Conservation (phyloP, 306 rosid species). For the Begonia loranthoides region DNA sequence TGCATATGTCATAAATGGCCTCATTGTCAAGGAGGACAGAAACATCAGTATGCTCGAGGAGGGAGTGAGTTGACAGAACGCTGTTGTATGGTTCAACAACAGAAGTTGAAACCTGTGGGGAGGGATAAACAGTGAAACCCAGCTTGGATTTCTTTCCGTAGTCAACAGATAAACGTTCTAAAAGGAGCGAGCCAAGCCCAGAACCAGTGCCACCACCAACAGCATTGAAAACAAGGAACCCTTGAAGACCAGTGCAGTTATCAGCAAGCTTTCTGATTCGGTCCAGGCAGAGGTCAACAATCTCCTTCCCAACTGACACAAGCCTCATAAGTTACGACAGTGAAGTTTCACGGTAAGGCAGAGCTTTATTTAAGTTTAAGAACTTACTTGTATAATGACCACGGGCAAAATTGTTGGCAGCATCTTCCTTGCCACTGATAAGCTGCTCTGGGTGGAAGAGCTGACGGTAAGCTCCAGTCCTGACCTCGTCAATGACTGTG, state of each 20-base stretch:
- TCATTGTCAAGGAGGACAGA: slow-evolving; percentile 70
- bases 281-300: slow-evolving; percentile 68
- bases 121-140: slow-evolving; percentile 72
- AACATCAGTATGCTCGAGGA: slow-evolving; percentile 69
- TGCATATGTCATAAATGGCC: slow-evolving; percentile 67
- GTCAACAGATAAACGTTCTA: slow-evolving; percentile 69
- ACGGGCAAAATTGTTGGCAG: slow-evolving; percentile 80
- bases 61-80: slow-evolving; percentile 76
- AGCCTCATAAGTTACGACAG: neutral
- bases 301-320: slow-evolving; percentile 66
- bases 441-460: slow-evolving; percentile 76
- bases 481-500: slow-evolving; percentile 67
- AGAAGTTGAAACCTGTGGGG: slow-evolving; percentile 74
- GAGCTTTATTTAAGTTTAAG: neutral
- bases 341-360: too few species aligned
- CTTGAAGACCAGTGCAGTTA: slow-evolving; percentile 82
- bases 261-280: slow-evolving; percentile 72
- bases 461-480: slow-evolving; percentile 70
- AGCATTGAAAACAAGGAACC: slow-evolving; percentile 71
- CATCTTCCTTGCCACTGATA: slow-evolving; percentile 76
- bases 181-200: slow-evolving; percentile 69
- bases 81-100: slow-evolving; percentile 86
- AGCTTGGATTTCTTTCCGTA: slow-evolving; percentile 79
- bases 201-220: slow-evolving; percentile 87
- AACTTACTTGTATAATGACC: slow-evolving; percentile 66